Evolutionary conservation across 1,139 yeast genomes (phyloP).

Genomic region (Yamadazyma mexicana): DNA sequence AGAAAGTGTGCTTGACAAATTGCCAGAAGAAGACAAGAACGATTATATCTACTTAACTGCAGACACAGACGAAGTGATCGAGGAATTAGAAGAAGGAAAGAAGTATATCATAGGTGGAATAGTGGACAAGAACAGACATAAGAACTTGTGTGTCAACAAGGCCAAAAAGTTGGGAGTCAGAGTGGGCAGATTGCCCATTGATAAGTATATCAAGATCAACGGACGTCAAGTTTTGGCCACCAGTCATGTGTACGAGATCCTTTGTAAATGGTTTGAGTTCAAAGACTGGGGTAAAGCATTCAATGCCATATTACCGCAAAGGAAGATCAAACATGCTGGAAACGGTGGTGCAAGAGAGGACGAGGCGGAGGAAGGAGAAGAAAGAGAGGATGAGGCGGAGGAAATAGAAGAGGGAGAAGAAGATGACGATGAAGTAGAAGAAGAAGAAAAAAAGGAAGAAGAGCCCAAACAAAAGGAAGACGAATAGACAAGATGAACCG

Average conservation of each 20-base stretch:
- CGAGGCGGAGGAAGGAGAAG: slow-evolving; percentile 7
- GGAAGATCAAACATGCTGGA: slow-evolving; percentile 43
- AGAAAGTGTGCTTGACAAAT: slow-evolving; percentile 41
- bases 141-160: slow-evolving; percentile 75
- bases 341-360: slow-evolving; percentile 4
- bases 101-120: slow-evolving; percentile 94
- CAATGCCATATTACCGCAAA: slow-evolving; percentile 76
- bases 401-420: slow-evolving; percentile 5
- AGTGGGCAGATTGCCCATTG: slow-evolving; percentile 85
- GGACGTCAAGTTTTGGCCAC: slow-evolving; percentile 92
- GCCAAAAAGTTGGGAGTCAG: slow-evolving; percentile 71
- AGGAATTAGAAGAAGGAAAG: slow-evolving; percentile 63
- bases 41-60: slow-evolving; percentile 75
- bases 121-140: slow-evolving; percentile 92
- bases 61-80: slow-evolving; percentile 69
- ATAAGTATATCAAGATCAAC: slow-evolving; percentile 74
- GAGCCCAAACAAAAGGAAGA: slow-evolving; percentile 3
- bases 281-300: slow-evolving; percentile 87
- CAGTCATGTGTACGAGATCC: slow-evolving; percentile 86
- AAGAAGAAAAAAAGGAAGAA: slow-evolving; percentile 5
- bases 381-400: slow-evolving; percentile 4
- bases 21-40: slow-evolving; percentile 31
- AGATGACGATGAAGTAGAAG: slow-evolving; percentile 3
- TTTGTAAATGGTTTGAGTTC: slow-evolving; percentile 77
- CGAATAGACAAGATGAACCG: not conserved